These are phyloP conservation scores for Ananas comosus DNA, from an alignment of 176 grass and related monocot genomes.

Conservation along the genomic window DNA sequence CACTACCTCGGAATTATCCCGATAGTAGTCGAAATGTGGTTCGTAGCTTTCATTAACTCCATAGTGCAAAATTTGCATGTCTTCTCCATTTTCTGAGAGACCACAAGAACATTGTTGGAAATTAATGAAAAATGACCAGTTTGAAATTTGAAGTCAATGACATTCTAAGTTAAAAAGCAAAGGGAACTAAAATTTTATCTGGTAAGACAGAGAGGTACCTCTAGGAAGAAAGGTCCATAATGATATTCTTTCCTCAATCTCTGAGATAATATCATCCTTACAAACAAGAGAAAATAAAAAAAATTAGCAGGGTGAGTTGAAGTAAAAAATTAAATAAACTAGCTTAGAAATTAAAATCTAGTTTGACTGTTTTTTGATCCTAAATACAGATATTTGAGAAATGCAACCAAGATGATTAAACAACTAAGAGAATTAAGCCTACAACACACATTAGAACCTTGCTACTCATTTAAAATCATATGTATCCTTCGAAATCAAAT, in stretches of 20 bases:
- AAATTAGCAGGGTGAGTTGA: neutral
- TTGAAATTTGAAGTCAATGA: neutral
- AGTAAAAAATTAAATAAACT: neutral
- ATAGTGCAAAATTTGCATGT: slow-evolving; percentile 42
- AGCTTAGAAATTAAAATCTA: slow-evolving; percentile 6
- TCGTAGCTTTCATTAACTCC: slow-evolving; percentile 37
- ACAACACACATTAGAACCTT: too few species aligned
- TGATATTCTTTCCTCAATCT: slow-evolving; percentile 82
- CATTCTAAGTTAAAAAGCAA: neutral
- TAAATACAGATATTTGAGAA: neutral
- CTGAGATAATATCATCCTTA: slow-evolving; percentile 54
- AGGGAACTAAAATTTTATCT: neutral
- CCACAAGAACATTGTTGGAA: slow-evolving; percentile 4
- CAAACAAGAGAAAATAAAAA: slow-evolving; percentile 20
- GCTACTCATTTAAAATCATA: too few species aligned
- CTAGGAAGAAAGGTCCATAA: slow-evolving; percentile 83
- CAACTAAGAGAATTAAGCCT: too few species aligned
- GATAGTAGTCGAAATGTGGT: slow-evolving; percentile 31
- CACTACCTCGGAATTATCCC: slow-evolving; percentile 26
- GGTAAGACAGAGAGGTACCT: slow-evolving; percentile 31
- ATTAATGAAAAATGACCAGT: neutral
- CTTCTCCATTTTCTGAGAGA: slow-evolving; percentile 52
- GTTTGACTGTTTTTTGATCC: neutral
- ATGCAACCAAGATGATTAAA: neutral
- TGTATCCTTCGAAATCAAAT: too few species aligned